phyloP scores from a whole-genome alignment of 2,329 filamentous ascomycete species.

The Knoxdaviesia capensis region DNA sequence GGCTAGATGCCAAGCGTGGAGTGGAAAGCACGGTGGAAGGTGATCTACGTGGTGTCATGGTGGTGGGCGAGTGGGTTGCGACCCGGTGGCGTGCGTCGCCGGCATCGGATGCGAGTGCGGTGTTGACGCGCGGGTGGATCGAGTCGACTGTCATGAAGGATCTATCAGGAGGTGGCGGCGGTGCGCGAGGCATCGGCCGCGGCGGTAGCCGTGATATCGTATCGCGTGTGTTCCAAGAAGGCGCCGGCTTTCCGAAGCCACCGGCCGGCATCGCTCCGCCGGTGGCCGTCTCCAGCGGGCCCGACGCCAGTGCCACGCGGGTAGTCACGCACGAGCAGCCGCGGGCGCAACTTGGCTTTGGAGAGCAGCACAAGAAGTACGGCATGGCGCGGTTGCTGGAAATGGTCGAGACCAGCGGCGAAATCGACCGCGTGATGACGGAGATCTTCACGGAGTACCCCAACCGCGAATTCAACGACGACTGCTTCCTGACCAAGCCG shows the following conservation, averaged over 20 bases:
- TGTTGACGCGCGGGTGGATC: constrained; percentile 56
- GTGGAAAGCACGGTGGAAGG: constrained; percentile 48
- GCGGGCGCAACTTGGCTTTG: constrained; percentile 43
- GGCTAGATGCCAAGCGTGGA: constrained; percentile 48
- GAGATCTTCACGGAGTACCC: constrained; percentile 81
- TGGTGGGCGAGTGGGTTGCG: constrained; percentile 74
- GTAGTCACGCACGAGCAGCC: constrained; percentile 29
- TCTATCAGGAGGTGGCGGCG: constrained; percentile 49
- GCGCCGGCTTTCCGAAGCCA: constrained; percentile 53
- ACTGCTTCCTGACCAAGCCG: constrained; percentile 77
- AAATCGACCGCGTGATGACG: constrained; percentile 57
- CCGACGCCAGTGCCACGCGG: constrained; percentile 5
- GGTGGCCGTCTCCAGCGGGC: constrained; percentile 18
- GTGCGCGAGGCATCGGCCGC: constrained; percentile 49
- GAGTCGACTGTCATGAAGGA: constrained; percentile 51
- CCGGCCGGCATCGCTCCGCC: constrained; percentile 15
- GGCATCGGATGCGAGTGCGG: constrained; percentile 15
- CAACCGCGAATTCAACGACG: constrained; percentile 77
- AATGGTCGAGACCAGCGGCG: constrained; percentile 62
- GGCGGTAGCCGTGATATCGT: constrained; percentile 59
- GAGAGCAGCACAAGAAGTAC: constrained; percentile 51
- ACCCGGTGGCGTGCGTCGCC: constrained; percentile 38
- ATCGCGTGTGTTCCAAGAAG: constrained; percentile 57
- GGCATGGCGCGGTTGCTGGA: constrained; percentile 52
- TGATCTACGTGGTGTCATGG: constrained; percentile 67